These are phyloP conservation scores for Lathyrus tuberosus DNA, from an alignment of 306 rosid genomes.

Conservation along the genomic window DNA sequence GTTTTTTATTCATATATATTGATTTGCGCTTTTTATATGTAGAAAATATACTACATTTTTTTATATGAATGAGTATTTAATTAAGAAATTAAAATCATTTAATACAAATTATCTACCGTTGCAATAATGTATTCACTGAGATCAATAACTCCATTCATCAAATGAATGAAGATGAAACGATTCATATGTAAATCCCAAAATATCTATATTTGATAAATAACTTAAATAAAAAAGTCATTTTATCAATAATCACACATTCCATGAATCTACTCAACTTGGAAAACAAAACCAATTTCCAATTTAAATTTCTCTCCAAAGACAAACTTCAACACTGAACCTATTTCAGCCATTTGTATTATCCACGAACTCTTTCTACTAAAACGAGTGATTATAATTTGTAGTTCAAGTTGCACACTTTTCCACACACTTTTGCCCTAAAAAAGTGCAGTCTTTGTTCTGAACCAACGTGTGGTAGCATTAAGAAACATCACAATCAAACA, in stretches of 20 bases:
- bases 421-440: neutral
- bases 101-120: neutral
- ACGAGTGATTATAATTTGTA: neutral
- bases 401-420: conserved; percentile 1
- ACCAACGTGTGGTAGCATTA: conserved; percentile 14
- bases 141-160: too few species aligned
- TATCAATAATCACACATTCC: neutral
- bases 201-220: neutral
- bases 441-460: neutral
- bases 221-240: neutral
- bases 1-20: too few species aligned
- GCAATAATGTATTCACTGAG: neutral
- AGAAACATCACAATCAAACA: conserved; percentile 37
- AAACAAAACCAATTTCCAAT: neutral
- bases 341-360: conserved; percentile 6
- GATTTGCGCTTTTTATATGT: too few species aligned
- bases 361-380: neutral
- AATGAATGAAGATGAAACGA: neutral
- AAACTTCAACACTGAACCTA: neutral
- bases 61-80: too few species aligned
- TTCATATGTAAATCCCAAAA: neutral
- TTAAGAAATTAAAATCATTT: neutral
- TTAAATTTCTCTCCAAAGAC: neutral
- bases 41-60: too few species aligned
- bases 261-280: neutral